These are phyloP conservation scores for Cladosporium colombiae DNA, from an alignment of 2,329 filamentous ascomycete genomes.

Conservation along the genomic window DNA sequence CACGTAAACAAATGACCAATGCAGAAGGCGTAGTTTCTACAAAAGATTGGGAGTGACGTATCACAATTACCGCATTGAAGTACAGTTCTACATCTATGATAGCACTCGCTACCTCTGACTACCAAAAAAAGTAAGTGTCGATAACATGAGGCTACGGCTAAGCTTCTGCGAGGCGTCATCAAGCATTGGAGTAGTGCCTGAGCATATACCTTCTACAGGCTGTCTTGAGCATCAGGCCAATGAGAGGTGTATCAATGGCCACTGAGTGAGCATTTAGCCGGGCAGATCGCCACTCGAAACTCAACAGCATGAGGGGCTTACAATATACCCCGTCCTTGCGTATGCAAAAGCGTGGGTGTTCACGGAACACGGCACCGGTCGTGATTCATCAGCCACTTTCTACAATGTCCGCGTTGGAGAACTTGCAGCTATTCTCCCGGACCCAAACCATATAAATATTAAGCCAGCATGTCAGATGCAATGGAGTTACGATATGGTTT, in stretches of 20 bases:
- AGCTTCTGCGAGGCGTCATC: constrained; percentile 1
- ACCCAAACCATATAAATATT: background rate
- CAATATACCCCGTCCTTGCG: background rate
- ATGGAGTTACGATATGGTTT: background rate
- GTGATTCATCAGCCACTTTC: background rate
- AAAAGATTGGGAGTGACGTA: no score
- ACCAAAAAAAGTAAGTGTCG: background rate
- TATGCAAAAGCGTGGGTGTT: background rate
- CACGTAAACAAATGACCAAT: no score
- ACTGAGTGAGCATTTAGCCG: background rate
- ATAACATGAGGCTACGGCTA: background rate
- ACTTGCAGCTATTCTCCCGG: background rate
- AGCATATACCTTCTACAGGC: background rate
- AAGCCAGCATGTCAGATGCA: background rate
- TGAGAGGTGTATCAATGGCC: background rate
- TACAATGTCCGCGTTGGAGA: background rate
- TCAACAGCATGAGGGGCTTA: background rate
- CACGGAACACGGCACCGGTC: background rate
- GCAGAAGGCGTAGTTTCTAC: no score
- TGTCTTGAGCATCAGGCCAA: background rate
- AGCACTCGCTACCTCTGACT: background rate
- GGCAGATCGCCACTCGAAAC: background rate
- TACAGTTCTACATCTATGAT: no score
- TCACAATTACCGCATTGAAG: no score
- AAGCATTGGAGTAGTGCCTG: background rate